These are phyloP conservation scores for Colletotrichum cordylinicola DNA, from an alignment of 2,329 filamentous ascomycete species.

Conservation along the genomic window DNA sequence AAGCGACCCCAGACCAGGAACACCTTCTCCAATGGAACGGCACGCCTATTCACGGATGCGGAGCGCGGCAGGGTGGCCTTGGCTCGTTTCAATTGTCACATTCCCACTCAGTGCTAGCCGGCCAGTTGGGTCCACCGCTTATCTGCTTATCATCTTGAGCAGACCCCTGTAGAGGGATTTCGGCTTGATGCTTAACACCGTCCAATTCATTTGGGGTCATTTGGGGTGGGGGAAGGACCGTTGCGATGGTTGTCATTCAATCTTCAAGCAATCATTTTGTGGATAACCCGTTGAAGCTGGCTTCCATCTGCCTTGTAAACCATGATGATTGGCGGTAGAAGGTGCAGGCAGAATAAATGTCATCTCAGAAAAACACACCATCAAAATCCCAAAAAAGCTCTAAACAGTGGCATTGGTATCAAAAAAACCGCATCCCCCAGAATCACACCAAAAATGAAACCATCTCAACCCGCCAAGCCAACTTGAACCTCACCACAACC, in stretches of 20 bases:
- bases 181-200: neutral
- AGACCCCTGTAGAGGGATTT: neutral
- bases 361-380: neutral
- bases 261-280: neutral
- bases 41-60: slow-evolving; percentile 2
- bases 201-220: neutral
- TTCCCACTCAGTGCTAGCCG: neutral
- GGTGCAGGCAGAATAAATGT: neutral
- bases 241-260: neutral
- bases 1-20: neutral
- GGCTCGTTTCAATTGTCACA: slow-evolving; percentile 9
- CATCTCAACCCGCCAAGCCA: neutral
- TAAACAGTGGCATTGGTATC: neutral
- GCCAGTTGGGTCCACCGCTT: neutral
- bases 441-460: neutral
- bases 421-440: neutral
- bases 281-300: neutral
- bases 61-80: slow-evolving; percentile 2
- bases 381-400: neutral
- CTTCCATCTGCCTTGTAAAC: neutral
- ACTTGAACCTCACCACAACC: neutral
- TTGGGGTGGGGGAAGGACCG: neutral
- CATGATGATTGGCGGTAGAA: neutral
- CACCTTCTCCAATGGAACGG: neutral
- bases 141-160: neutral